phyloP scores from a whole-genome alignment of 306 rosid genomes.

The Vigna angularis region DNA sequence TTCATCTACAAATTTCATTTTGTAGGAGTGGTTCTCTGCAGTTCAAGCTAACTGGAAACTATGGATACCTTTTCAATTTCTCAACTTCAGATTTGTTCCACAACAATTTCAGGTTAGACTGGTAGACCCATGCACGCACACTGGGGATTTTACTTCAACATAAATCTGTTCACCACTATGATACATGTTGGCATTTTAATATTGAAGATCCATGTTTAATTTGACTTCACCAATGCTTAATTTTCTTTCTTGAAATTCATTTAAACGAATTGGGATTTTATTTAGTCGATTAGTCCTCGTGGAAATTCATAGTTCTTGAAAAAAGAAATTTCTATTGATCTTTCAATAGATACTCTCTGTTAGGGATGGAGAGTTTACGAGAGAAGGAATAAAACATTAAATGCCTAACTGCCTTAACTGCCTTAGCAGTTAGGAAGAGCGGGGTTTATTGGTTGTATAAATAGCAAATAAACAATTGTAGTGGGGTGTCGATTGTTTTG shows the following conservation, averaged over 20 bases:
- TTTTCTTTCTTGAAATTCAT: constrained; percentile 8
- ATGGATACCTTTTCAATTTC: constrained; percentile 98
- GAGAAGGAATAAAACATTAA: too few relatives aligned
- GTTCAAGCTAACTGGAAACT: constrained; percentile 92
- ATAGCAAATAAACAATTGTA: too few relatives aligned
- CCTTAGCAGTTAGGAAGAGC: too few relatives aligned
- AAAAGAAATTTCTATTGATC: constrained; percentile 28
- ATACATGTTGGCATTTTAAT: constrained; percentile 5
- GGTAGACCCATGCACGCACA: constrained; percentile 21
- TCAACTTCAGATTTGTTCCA: constrained; percentile 95
- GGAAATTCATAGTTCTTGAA: constrained; percentile 30
- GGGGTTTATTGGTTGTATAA: too few relatives aligned
- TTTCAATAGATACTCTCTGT: background rate
- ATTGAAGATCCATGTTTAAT: background rate
- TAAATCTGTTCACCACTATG: constrained; percentile 13
- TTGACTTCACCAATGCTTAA: background rate
- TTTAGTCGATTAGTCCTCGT: constrained; percentile 7
- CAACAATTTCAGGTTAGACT: constrained; percentile 92
- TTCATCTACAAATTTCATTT: constrained; percentile 43
- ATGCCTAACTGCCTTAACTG: too few relatives aligned
- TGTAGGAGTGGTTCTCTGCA: constrained; percentile 91
- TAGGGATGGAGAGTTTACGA: too few relatives aligned
- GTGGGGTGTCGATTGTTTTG: too few relatives aligned
- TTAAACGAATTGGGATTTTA: background rate
- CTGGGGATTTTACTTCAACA: constrained; percentile 34